Evolutionary conservation across 176 grass and related monocot species (phyloP).

Genomic region (Alloteropsis semialata): DNA sequence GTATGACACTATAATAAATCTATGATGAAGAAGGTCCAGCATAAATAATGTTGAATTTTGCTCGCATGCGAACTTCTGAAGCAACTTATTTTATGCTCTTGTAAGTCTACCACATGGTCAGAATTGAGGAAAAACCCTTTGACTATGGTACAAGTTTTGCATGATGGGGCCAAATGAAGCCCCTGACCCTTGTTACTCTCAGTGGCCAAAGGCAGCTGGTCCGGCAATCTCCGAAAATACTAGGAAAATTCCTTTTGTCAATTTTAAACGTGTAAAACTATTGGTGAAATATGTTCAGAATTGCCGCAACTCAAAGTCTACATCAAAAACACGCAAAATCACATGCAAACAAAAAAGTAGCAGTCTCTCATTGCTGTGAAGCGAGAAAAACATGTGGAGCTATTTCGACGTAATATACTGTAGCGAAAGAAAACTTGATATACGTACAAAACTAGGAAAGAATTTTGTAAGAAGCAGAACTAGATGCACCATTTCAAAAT

Average conservation of each 20-base stretch:
- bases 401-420: background rate
- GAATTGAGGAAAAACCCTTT: background rate
- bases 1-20: too few species aligned
- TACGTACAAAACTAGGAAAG: background rate
- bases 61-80: background rate
- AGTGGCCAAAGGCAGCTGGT: too few species aligned
- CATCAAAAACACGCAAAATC: background rate
- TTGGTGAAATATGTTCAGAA: background rate
- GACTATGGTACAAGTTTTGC: background rate
- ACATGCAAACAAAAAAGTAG: background rate
- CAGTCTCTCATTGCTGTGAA: background rate
- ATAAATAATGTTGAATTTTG: too few species aligned
- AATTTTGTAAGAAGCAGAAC: too few species aligned
- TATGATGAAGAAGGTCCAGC: too few species aligned
- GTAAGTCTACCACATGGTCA: background rate
- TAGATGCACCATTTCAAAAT: too few species aligned
- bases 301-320: background rate
- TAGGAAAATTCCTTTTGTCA: background rate
- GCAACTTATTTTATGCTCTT: too few species aligned
- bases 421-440: background rate
- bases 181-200: too few species aligned
- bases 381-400: background rate
- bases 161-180: background rate
- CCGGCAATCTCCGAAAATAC: background rate
- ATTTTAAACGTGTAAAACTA: constrained; percentile 9